Evolutionary conservation across 805 yeast genomes (phyloP).

Genomic region (Kuraishia cidri): DNA sequence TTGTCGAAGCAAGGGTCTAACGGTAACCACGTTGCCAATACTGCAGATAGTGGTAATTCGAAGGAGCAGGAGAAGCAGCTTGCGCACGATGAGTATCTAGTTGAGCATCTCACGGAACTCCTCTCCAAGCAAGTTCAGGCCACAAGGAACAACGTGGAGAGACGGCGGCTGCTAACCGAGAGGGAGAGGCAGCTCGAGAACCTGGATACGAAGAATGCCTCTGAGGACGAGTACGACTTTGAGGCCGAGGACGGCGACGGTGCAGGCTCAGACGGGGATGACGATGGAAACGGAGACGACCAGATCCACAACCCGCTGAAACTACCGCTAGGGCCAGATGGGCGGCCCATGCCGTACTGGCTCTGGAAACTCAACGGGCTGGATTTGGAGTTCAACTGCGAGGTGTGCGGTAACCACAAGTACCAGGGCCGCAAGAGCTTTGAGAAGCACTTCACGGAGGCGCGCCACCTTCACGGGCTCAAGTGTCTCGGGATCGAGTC

Average conservation of each 20-base stretch:
- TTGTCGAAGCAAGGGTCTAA: neutral
- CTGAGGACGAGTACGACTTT: conserved; percentile 21
- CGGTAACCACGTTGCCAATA: neutral
- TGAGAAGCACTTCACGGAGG: conserved; percentile 66
- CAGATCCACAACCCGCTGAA: conserved; percentile 36
- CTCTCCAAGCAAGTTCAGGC: conserved; percentile 30
- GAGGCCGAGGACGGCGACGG: conserved; percentile 15
- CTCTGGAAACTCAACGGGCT: conserved; percentile 84
- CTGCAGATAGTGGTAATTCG: too few species aligned
- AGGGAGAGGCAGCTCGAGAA: conserved; percentile 56
- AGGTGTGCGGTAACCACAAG: conserved; percentile 70
- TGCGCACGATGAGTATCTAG: conserved; percentile 23
- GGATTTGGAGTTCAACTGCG: conserved; percentile 65
- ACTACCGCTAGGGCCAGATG: conserved; percentile 80
- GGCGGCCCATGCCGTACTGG: conserved; percentile 92
- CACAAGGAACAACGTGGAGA: conserved; percentile 55
- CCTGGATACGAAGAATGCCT: conserved; percentile 28
- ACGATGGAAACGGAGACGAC: conserved; percentile 21
- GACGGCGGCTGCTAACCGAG: conserved; percentile 60
- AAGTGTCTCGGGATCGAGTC: conserved; percentile 63
- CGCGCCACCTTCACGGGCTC: conserved; percentile 67
- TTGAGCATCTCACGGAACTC: conserved; percentile 24
- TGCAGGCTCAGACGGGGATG: conserved; percentile 18
- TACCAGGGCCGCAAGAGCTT: conserved; percentile 71
- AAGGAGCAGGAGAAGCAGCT: conserved; percentile 2